Evolutionary conservation across 2,329 filamentous ascomycete species (phyloP).

Genomic region (Juglanconis juglandina): DNA sequence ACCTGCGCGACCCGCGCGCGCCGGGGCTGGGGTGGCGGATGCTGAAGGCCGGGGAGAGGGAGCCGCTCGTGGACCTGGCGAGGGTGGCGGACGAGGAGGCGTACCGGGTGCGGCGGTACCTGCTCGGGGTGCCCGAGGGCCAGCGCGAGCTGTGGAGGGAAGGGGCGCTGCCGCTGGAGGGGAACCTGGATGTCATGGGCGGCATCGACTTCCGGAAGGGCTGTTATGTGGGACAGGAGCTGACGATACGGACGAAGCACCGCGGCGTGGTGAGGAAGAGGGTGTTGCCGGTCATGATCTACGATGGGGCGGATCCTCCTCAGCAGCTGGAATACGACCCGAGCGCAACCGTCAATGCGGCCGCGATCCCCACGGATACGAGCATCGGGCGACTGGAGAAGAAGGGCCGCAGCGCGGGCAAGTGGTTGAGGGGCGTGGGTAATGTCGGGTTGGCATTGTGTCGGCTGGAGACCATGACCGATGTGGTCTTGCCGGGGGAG

Average conservation of each 20-base stretch:
- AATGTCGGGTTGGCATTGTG: slow-evolving; percentile 87
- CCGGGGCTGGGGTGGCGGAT: slow-evolving; percentile 43
- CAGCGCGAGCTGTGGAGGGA: slow-evolving; percentile 71
- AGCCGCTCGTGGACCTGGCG: slow-evolving; percentile 39
- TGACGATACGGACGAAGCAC: slow-evolving; percentile 93
- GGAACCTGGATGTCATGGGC: slow-evolving; percentile 80
- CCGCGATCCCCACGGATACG: slow-evolving; percentile 40
- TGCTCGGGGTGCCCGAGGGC: slow-evolving; percentile 81
- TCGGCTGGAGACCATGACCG: slow-evolving; percentile 86
- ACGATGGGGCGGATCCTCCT: slow-evolving; percentile 42
- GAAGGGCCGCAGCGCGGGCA: slow-evolving; percentile 71
- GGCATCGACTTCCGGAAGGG: slow-evolving; percentile 93
- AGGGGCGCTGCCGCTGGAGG: slow-evolving; percentile 77
- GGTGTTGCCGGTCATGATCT: slow-evolving; percentile 76
- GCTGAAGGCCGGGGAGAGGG: slow-evolving; percentile 23
- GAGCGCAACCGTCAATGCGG: slow-evolving; percentile 24
- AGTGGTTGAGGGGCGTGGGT: slow-evolving; percentile 73
- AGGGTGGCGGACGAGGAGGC: slow-evolving; percentile 40
- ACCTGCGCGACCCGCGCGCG: slow-evolving; percentile 35
- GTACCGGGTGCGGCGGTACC: slow-evolving; percentile 75
- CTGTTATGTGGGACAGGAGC: slow-evolving; percentile 94
- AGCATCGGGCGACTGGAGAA: slow-evolving; percentile 51
- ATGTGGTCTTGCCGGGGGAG: slow-evolving; percentile 66
- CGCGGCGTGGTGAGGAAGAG: slow-evolving; percentile 90
- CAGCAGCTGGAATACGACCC: slow-evolving; percentile 43